These are phyloP conservation scores for Alternaria metachromatica DNA, from an alignment of 2,329 filamentous ascomycete genomes.

Conservation along the genomic window DNA sequence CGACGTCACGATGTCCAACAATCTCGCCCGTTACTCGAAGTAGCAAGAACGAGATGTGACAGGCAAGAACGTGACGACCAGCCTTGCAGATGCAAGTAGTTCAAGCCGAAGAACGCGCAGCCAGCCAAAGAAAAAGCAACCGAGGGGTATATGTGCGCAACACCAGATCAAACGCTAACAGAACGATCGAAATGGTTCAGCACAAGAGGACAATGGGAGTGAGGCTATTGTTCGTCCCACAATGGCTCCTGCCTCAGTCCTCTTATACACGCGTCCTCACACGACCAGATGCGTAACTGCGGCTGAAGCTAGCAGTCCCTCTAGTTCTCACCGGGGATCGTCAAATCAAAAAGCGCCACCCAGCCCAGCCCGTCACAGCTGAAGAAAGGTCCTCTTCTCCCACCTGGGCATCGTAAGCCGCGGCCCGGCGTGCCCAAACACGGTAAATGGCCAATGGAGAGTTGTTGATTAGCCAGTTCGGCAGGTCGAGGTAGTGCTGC, in stretches of 20 bases:
- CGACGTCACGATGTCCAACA: neutral
- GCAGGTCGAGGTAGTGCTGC: neutral
- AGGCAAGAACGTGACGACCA: neutral
- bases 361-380: neutral
- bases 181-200: neutral
- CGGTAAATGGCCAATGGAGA: neutral
- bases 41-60: neutral
- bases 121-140: constrained; percentile 2
- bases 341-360: neutral
- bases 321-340: neutral
- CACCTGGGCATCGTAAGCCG: neutral
- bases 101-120: neutral
- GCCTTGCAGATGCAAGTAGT: neutral
- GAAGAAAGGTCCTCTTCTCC: neutral
- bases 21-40: neutral
- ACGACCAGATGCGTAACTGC: neutral
- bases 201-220: neutral
- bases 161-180: neutral
- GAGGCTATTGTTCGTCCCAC: neutral
- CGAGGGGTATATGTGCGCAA: constrained; percentile 4
- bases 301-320: neutral
- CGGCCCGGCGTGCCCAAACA: neutral
- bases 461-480: neutral
- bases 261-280: neutral
- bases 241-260: neutral